A percentile compares a stretch with the other conserved stretches of the same genome.
Conservation (phyloP, 2,329 filamentous ascomycete genomes). For the Pseudopyricularia javanii region DNA sequence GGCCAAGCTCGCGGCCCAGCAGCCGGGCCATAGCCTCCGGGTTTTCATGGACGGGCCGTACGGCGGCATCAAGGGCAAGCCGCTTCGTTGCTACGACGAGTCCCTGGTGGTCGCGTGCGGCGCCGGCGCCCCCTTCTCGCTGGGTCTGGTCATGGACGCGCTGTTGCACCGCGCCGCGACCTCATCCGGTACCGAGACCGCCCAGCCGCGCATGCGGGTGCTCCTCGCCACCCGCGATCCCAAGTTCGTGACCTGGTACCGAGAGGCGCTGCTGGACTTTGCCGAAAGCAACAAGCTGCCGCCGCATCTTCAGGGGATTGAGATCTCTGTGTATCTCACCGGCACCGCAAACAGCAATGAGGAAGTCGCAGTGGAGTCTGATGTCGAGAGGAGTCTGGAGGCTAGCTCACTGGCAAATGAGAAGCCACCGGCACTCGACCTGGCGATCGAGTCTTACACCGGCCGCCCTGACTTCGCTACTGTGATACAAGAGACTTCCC, state of each 20-base stretch:
- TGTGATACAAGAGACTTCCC: no score
- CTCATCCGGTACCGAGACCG: not conserved
- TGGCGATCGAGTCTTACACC: no score
- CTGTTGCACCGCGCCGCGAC: constrained; percentile 5
- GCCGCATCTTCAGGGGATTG: constrained; percentile 7
- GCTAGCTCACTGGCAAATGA: no score
- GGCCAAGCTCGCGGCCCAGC: constrained; percentile 21
- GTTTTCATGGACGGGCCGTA: constrained; percentile 48
- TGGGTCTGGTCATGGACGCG: constrained; percentile 32
- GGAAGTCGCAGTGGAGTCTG: no score
- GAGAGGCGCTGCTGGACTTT: constrained; percentile 12
- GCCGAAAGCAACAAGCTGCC: constrained; percentile 10
- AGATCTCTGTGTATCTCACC: constrained; percentile 13
- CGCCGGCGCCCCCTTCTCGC: constrained; percentile 38
- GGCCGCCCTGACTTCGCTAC: no score
- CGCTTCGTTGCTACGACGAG: constrained; percentile 19
- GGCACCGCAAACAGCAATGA: not conserved
- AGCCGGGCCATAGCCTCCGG: constrained; percentile 21
- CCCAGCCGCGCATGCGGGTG: constrained; percentile 7
- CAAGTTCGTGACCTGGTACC: constrained; percentile 15
- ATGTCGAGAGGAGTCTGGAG: no score
- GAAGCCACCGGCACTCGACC: no score
- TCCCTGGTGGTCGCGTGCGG: constrained; percentile 40
- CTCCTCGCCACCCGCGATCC: constrained; percentile 17
- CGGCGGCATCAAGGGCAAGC: constrained; percentile 28